phyloP scores from a whole-genome alignment of 768 basidiomycete species.

The Tylopilus intermedius region DNA sequence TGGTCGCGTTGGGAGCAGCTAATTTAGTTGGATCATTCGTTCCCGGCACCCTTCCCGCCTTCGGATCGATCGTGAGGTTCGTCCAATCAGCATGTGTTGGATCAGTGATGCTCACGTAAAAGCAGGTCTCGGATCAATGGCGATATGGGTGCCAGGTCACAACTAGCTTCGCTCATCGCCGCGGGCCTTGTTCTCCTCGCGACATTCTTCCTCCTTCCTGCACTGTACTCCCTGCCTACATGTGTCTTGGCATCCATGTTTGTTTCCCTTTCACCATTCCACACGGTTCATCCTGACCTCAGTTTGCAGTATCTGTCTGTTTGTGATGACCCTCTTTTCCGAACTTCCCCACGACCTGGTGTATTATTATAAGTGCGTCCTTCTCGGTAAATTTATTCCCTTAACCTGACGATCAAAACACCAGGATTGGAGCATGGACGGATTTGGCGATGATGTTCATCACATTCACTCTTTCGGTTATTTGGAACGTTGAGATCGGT shows the following conservation, averaged over 20 bases:
- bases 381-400: not conserved
- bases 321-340: slow-evolving; percentile 77
- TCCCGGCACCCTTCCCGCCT: slow-evolving; percentile 87
- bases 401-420: not conserved
- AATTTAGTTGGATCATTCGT: slow-evolving; percentile 78
- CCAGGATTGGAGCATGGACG: slow-evolving; percentile 83
- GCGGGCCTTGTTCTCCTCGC: slow-evolving; percentile 71
- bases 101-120: not conserved
- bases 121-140: slow-evolving; percentile 79
- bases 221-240: slow-evolving; percentile 83
- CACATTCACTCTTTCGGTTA: slow-evolving; percentile 81
- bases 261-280: slow-evolving; percentile 25
- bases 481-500: slow-evolving; percentile 91
- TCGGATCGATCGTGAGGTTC: slow-evolving; percentile 87
- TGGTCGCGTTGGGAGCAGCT: slow-evolving; percentile 82
- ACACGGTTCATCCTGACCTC: slow-evolving; percentile 9
- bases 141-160: slow-evolving; percentile 82
- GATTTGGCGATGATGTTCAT: slow-evolving; percentile 83
- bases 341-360: slow-evolving; percentile 85
- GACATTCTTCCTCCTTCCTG: slow-evolving; percentile 86
- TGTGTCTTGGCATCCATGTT: slow-evolving; percentile 86
- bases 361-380: slow-evolving; percentile 74
- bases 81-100: slow-evolving; percentile 11
- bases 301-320: slow-evolving; percentile 63
- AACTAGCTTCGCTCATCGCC: slow-evolving; percentile 82